Base-by-base conservation (phyloP, 495 filamentous ascomycete species). In the Rostrohypoxylon terebratum region DNA sequence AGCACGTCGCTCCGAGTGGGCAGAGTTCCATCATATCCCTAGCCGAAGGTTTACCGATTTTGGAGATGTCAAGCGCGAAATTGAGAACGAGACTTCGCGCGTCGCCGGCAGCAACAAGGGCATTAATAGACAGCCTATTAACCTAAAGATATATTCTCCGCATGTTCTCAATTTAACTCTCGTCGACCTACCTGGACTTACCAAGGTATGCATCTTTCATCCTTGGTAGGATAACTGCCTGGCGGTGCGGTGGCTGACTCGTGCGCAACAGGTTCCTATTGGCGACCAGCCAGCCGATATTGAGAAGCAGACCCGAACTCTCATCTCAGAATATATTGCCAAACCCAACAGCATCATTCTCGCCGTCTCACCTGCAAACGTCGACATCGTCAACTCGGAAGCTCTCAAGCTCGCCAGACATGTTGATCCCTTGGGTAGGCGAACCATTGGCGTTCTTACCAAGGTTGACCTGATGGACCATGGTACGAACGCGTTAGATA, bases 391-490 rank as follows among this genome's bases (percentile, higher is more conserved):
- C 80, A 99, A 99, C 81, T 98, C 96, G 28, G 96, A 99, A 80
- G 94, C 96, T 9, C 83, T 99, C 71, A 99, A 99, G 79, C 92
- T 99, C 57, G 96, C 96, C 63, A 89, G 96, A 20, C 93, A 98
- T 88, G 96, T 99, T 51, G 96, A 99, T 81, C 92, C 96, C 13
- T 92, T 97, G 80, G 96, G 96, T 33, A 88, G 92, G 75, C 89
- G 96, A 79, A 99, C 96, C 8, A 98, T 99, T 75, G 96, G 96
- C 48, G 96, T 99, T 51, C 87, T 99, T 63, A 98, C 96, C 16
- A 99, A 99, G 81, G 86, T 98, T 71, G 96, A 99, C 79, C 85
- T 99, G 38, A 99, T 99, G 96, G 96, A 99, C 77, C 96, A 99
- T 78, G 96, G 96, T 45, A 99, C 96, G 57, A 99, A 99, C 78